Conservation (phyloP, 352 stramenopile species). For the Globisporangium carolinianum region DNA sequence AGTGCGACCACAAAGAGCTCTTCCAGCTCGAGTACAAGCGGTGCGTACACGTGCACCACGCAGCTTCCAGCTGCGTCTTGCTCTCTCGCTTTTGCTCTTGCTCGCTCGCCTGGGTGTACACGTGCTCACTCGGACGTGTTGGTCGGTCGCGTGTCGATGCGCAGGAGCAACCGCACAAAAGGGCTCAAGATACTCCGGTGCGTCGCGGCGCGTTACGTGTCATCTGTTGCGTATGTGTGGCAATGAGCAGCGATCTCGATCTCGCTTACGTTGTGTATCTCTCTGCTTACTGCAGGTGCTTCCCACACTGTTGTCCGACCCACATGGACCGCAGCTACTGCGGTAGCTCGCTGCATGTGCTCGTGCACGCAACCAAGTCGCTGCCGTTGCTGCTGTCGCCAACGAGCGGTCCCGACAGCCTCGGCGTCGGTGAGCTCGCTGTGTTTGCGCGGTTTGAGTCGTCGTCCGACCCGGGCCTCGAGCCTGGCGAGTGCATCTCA, state of each 20-base stretch:
- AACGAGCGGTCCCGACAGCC: not conserved
- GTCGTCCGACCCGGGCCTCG: conserved; percentile 19
- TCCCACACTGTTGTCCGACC: conserved; percentile 30
- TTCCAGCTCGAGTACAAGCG: conserved; percentile 66
- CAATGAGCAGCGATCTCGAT: too few species aligned
- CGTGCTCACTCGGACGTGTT: not conserved
- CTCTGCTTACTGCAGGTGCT: conserved; percentile 13
- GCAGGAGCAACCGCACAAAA: conserved; percentile 65
- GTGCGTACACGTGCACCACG: conserved; percentile 9
- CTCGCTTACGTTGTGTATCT: too few species aligned
- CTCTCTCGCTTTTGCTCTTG: not conserved
- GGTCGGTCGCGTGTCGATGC: not conserved
- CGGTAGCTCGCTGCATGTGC: conserved; percentile 20
- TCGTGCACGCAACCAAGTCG: conserved; percentile 8
- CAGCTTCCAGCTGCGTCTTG: not conserved
- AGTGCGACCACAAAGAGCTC: conserved; percentile 58
- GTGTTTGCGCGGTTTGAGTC: conserved; percentile 32
- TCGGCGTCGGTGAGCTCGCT: conserved; percentile 15
- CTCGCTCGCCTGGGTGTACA: too few species aligned
- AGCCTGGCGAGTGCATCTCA: conserved; percentile 36
- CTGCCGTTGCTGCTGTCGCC: not conserved
- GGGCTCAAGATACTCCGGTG: conserved; percentile 62
- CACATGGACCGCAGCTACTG: conserved; percentile 35
- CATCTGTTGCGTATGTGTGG: too few species aligned
- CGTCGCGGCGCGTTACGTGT: not conserved